These are phyloP conservation scores for Colletotrichum graminicola DNA, from an alignment of 2,329 filamentous ascomycete species.

Conservation along the genomic window DNA sequence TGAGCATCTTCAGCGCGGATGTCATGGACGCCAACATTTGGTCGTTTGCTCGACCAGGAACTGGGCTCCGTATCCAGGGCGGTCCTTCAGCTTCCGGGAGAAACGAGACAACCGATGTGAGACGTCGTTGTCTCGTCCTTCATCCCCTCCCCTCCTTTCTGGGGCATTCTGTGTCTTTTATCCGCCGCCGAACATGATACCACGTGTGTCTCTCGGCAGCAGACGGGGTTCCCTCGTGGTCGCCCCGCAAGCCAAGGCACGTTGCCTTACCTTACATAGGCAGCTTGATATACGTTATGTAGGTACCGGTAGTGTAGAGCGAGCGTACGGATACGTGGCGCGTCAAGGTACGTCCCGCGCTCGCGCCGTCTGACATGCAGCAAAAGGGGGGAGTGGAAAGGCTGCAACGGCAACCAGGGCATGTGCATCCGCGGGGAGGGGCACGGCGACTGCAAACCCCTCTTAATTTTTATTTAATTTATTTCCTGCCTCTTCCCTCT, in stretches of 20 bases:
- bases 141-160: not conserved
- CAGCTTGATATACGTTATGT: no score
- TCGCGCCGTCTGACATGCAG: conserved; percentile 10
- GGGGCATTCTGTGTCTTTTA: not conserved
- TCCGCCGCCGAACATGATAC: conserved; percentile 12
- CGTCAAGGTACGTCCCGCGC: conserved; percentile 13
- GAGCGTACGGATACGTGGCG: not conserved
- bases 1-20: not conserved
- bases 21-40: conserved; percentile 3
- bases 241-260: conserved; percentile 16
- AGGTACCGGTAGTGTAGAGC: accelerated
- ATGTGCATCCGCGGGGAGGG: conserved; percentile 12
- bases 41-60: conserved; percentile 1
- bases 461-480: not conserved
- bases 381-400: not conserved
- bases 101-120: conserved; percentile 1
- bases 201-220: conserved; percentile 26
- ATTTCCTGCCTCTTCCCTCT: not conserved
- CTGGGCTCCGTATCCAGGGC: not conserved
- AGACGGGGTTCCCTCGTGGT: not conserved
- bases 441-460: conserved; percentile 5
- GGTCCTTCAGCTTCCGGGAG: not conserved
- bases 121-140: conserved; percentile 8
- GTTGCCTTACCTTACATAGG: no score
- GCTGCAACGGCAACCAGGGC: conserved; percentile 6